Base-by-base conservation (phyloP, 2,329 filamentous ascomycete species). In the Aspergillus viridinutans region DNA sequence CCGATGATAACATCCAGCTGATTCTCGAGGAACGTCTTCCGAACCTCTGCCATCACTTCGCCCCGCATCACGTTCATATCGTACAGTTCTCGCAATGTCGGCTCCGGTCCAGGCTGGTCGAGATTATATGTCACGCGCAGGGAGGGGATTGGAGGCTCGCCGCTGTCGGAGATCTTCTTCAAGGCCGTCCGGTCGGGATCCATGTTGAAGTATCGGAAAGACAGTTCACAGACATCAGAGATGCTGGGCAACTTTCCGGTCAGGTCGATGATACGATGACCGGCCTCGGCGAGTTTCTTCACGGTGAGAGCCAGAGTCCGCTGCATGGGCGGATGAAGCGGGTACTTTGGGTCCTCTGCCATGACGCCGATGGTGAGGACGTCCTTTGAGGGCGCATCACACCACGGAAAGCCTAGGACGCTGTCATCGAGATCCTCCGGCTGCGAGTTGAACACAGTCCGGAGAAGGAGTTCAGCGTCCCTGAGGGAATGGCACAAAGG, bases 271-370 rank as follows among this genome's bases (percentile, higher is more conserved):
- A 67, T 47, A 1, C 29, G 40, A 38, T 69, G 66, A 1, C 67
- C 67, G 5, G 65, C 59, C 9, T 47, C 43, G 1, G 53, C 45
- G 4, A 69, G 62, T 42, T 63, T 67, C 14, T 58, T 26, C 0
- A 50, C 50, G 0, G 64, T 65, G 14, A 4, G 43, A 1, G 21
- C 25, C 10, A 69, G 35, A 0, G 58, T 62, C 2, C 63, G 64
- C 8, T 61, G 57, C 55, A 69, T 65, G 23, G 50, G 58, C 1
- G 67, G 67, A 51, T 69, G 67, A 3, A 66, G 42, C 6, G 65
- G 64, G 3, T 50, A 52, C 3, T 42, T 35, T 4, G 61, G 52
- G 38, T 68, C 64, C 38, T 66, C 67, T 4, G 58, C 62, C 1
- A 68, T 55, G 10, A 67, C 23, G 0, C 67, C 67, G 4, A 69